Evolutionary conservation across 2,329 filamentous ascomycete species (phyloP).

Genomic region (Diaporthe aspalathi): DNA sequence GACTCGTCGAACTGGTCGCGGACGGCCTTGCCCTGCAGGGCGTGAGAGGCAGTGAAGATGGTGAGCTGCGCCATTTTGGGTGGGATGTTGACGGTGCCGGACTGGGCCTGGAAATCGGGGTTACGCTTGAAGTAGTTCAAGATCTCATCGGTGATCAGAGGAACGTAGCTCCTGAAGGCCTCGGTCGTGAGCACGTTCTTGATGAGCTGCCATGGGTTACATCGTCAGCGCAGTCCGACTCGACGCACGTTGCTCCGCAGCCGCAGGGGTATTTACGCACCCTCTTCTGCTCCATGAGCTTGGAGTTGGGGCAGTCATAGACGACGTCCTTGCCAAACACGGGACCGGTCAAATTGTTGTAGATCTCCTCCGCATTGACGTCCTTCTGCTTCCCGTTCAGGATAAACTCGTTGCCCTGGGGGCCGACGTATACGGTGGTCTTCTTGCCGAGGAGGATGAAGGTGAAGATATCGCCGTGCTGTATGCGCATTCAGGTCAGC

Average conservation of each 20-base stretch:
- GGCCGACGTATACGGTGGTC: slow-evolving; percentile 62
- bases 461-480: slow-evolving; percentile 66
- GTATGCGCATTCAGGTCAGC: slow-evolving; percentile 30
- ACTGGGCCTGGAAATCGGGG: slow-evolving; percentile 67
- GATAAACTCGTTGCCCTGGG: slow-evolving; percentile 66
- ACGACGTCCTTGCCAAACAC: slow-evolving; percentile 82
- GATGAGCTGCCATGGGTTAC: slow-evolving; percentile 64
- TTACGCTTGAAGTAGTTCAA: slow-evolving; percentile 70
- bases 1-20: slow-evolving; percentile 76
- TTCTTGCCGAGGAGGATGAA: slow-evolving; percentile 64
- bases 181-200: slow-evolving; percentile 76
- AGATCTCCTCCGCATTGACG: slow-evolving; percentile 66
- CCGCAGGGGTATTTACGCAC: slow-evolving; percentile 54
- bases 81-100: slow-evolving; percentile 73
- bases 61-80: slow-evolving; percentile 80
- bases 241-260: neutral
- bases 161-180: slow-evolving; percentile 74
- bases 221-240: slow-evolving; percentile 31
- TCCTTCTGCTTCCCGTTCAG: slow-evolving; percentile 66
- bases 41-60: slow-evolving; percentile 82
- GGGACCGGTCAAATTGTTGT: slow-evolving; percentile 61
- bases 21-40: slow-evolving; percentile 81
- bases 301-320: slow-evolving; percentile 86
- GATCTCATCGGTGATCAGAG: slow-evolving; percentile 77
- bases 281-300: slow-evolving; percentile 92